Evolutionary conservation across 768 basidiomycete genomes (phyloP), one percentile per base, ranked within the genome.

Genomic region (Podaxis mareebaensis): DNA sequence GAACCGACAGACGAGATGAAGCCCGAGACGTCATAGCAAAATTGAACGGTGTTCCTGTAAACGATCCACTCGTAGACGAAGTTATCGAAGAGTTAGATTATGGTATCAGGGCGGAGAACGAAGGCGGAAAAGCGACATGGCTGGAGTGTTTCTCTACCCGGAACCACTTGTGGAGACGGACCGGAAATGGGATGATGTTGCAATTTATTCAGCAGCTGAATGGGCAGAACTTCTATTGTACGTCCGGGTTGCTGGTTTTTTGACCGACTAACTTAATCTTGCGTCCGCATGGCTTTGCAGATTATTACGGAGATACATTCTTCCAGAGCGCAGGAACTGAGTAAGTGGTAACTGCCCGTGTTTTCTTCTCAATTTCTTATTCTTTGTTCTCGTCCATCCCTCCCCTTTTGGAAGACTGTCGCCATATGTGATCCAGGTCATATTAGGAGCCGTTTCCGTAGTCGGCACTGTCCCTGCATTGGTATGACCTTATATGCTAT

Each of bases 151-250:
- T 93, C 80, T 87, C 88, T 1, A 78, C 81, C 3, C 74, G 85
- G 49, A 89, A 91, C 67, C 75, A 80, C 68, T 73, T 92, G 48
- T 91, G 89, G 85, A 88, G 86, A 73, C 81, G 91, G 59, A 92
- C 90, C 13, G 71, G 78, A 38, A 92, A 91, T 64, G 90, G 91
- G n/a, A 90, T 91, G 86, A 90, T 91, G 86, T 73, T 91, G 49
- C 90, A 91, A 66, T 91, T 92, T 69, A 85, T 93, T 58, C 90
- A 92, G 67, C 90, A 92, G 67, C 74, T 92, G 33, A 90, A 92
- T 63, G 90, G 90, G 13, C 90, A 93, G 73, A 92, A 90, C 71
- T 91, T 91, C 74, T 90, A 89, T 73, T 90, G 89, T 89, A 65
- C 65, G 84, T 73, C 6, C 2, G 5, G 33, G 8, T 33, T 40